A percentile compares a stretch with the other conserved stretches of the same genome.
Evolutionary conservation across 108 stramenopile genomes (phyloP).

Genomic region (Epipyxis sp.): DNA sequence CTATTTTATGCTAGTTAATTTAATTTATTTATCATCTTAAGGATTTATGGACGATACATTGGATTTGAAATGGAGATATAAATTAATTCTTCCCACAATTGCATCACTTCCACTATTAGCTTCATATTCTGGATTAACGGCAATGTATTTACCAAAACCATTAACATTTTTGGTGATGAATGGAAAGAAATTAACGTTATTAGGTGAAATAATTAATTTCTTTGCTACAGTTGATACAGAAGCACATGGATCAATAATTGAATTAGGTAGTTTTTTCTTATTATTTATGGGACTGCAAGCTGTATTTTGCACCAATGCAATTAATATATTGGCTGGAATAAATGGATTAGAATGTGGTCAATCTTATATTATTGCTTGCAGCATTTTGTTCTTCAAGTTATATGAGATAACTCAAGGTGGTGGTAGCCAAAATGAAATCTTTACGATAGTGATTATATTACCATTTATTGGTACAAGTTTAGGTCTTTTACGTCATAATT

Average conservation of each 20-base stretch:
- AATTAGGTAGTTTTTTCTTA: conserved; percentile 77
- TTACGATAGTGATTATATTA: conserved; percentile 16
- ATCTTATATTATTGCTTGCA: conserved; percentile 76
- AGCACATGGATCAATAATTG: conserved; percentile 69
- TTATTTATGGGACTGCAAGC: conserved; percentile 93
- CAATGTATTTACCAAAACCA: conserved; percentile 72
- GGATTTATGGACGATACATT: conserved; percentile 27
- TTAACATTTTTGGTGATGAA: conserved; percentile 22
- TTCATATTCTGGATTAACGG: conserved; percentile 87
- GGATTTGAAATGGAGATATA: conserved; percentile 97
- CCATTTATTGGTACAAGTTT: conserved; percentile 30
- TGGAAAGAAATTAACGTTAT: conserved; percentile 26
- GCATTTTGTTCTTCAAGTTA: conserved; percentile 57
- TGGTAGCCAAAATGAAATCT: conserved; percentile 17
- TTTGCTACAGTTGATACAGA: conserved; percentile 62
- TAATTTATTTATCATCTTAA: no score
- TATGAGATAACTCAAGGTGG: conserved; percentile 28
- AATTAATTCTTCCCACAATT: conserved; percentile 83
- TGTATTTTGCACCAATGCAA: conserved; percentile 98
- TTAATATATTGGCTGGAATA: conserved; percentile 98
- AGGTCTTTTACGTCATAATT: conserved; percentile 38
- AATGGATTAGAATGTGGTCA: conserved; percentile 97
- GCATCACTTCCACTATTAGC: conserved; percentile 89
- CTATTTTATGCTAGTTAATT: not conserved
- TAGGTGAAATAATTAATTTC: conserved; percentile 20